Conservation (phyloP, 805 yeast species). For the Candida anglica region DNA sequence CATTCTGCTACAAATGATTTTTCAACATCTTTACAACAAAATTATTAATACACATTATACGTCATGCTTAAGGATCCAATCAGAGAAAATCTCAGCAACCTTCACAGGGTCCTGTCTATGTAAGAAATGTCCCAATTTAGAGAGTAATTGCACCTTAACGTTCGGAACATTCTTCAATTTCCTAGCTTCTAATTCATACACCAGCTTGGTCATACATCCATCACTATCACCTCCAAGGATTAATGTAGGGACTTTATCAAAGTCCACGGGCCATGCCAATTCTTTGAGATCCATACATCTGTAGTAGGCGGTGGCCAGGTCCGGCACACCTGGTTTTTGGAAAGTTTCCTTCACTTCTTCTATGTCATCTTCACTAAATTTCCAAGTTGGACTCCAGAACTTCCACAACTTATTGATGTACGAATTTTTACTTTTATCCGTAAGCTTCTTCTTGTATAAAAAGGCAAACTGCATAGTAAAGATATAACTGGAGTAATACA, state of each 20-base stretch:
- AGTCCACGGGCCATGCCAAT: constrained; percentile 24
- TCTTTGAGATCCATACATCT: constrained; percentile 19
- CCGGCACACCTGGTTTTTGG: constrained; percentile 19
- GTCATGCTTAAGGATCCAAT: too few relatives aligned
- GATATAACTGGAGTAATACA: constrained; percentile 32
- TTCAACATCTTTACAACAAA: too few relatives aligned
- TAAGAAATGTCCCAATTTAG: constrained; percentile 34
- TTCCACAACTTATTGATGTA: constrained; percentile 32
- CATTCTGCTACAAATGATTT: too few relatives aligned
- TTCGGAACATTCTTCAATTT: constrained; percentile 13
- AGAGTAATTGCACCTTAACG: constrained; percentile 20
- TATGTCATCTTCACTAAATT: constrained; percentile 19
- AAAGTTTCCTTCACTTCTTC: constrained; percentile 25
- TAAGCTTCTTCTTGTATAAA: constrained; percentile 19
- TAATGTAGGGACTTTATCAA: constrained; percentile 31
- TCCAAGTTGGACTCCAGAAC: constrained; percentile 39
- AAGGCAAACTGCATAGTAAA: constrained; percentile 29
- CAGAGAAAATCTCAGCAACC: too few relatives aligned
- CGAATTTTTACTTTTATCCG: constrained; percentile 9
- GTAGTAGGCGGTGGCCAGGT: constrained; percentile 37
- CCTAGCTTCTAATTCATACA: constrained; percentile 21
- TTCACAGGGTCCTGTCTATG: constrained; percentile 34
- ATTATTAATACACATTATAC: too few relatives aligned
- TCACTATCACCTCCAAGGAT: constrained; percentile 35
- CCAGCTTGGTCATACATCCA: constrained; percentile 30